These are phyloP conservation scores for Acer negundo DNA, from an alignment of 345 rosid species.

Conservation along the genomic window DNA sequence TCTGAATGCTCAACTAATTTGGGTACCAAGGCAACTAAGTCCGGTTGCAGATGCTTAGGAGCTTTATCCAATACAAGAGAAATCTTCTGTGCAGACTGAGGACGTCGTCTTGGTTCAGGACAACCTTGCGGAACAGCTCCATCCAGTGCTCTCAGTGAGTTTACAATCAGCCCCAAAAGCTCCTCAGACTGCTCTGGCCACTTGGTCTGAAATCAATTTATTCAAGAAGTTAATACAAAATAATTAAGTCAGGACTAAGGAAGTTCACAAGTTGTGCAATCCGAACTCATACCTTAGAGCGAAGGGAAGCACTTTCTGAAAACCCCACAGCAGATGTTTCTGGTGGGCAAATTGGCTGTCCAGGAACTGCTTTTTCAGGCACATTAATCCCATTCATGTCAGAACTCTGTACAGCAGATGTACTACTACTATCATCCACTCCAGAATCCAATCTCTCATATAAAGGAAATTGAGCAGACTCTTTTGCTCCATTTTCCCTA, in stretches of 20 bases:
- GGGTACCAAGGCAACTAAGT: slow-evolving; percentile 92
- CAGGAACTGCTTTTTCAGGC: slow-evolving; percentile 57
- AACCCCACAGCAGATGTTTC: slow-evolving; percentile 61
- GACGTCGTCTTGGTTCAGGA: slow-evolving; percentile 92
- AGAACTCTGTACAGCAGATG: slow-evolving; percentile 78
- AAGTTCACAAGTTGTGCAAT: slow-evolving; percentile 22
- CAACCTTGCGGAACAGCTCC: slow-evolving; percentile 95
- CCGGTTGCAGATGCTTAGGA: slow-evolving; percentile 87
- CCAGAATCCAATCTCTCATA: slow-evolving; percentile 76
- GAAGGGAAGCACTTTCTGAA: slow-evolving; percentile 57
- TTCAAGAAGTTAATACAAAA: slow-evolving; percentile 27
- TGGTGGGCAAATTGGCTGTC: slow-evolving; percentile 61
- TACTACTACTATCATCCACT: slow-evolving; percentile 58
- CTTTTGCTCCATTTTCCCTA: slow-evolving; percentile 63
- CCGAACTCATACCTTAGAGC: slow-evolving; percentile 63
- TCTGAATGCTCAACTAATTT: slow-evolving; percentile 95
- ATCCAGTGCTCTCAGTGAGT: slow-evolving; percentile 91
- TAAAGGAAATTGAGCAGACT: slow-evolving; percentile 57
- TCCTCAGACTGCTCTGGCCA: slow-evolving; percentile 99
- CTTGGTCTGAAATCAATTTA: slow-evolving; percentile 66
- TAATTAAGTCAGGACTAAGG: slow-evolving; percentile 19
- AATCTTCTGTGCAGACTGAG: slow-evolving; percentile 92
- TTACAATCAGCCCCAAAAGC: slow-evolving; percentile 91
- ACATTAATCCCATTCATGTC: slow-evolving; percentile 48
- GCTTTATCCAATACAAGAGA: slow-evolving; percentile 94